Evolutionary conservation across 176 grass and related monocot genomes (phyloP).

Genomic region (Raddia distichophylla): DNA sequence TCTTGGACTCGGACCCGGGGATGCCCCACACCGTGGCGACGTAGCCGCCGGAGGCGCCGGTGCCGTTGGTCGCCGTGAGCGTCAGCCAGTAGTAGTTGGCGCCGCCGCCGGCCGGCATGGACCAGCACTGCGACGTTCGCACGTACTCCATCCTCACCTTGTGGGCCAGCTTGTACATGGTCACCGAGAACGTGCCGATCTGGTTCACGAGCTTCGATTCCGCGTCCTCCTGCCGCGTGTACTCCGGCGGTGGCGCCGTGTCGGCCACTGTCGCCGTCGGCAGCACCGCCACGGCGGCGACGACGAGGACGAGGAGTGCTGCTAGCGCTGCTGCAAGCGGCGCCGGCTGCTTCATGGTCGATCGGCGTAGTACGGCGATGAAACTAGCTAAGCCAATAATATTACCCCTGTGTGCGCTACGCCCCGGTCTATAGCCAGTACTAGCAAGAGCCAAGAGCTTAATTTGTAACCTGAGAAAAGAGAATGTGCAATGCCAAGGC

Average conservation of each 20-base stretch:
- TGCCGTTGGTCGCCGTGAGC: slow-evolving; percentile 31
- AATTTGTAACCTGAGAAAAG: not conserved
- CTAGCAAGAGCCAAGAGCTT: not conserved
- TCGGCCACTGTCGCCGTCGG: not conserved
- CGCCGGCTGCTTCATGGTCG: slow-evolving; percentile 31
- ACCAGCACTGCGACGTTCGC: slow-evolving; percentile 46
- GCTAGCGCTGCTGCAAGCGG: not conserved
- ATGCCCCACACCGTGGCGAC: slow-evolving; percentile 37
- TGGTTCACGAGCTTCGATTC: slow-evolving; percentile 12
- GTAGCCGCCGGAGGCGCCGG: slow-evolving; percentile 7
- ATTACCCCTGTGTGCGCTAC: too few relatives aligned
- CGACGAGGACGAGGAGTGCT: not conserved
- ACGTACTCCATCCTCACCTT: slow-evolving; percentile 18
- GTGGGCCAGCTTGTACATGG: slow-evolving; percentile 35
- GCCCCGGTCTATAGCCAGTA: not conserved
- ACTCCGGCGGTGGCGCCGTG: slow-evolving; percentile 13
- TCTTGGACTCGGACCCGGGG: slow-evolving; percentile 39
- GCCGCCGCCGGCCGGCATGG: slow-evolving; percentile 10
- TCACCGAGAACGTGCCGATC: slow-evolving; percentile 46
- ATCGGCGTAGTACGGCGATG: not conserved
- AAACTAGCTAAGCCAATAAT: not conserved
- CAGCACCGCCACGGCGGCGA: not conserved
- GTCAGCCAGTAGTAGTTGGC: slow-evolving; percentile 44
- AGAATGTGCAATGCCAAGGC: not conserved
- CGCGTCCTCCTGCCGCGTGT: slow-evolving; percentile 33